Percentiles rank a stretch among this genome's conserved stretches.
Evolutionary conservation across 495 filamentous ascomycete species (phyloP).

Genomic region (Viridothelium virens): DNA sequence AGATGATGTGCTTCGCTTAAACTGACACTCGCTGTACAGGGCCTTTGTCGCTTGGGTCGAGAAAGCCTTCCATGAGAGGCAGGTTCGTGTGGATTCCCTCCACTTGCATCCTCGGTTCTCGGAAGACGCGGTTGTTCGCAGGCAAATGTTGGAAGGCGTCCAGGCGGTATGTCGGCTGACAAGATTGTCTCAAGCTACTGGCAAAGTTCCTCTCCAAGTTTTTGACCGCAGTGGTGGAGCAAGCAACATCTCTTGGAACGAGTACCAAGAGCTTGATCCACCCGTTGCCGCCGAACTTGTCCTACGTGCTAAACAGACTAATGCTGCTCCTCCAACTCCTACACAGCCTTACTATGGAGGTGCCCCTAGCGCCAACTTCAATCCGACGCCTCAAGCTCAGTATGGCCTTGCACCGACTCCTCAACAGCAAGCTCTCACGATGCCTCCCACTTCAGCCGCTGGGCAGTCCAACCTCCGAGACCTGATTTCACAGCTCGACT

Average conservation of each 20-base stretch:
- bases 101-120: conserved; percentile 69
- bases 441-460: conserved; percentile 30
- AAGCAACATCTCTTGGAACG: conserved; percentile 68
- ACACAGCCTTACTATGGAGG: conserved; percentile 10
- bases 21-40: conserved; percentile 32
- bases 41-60: conserved; percentile 80
- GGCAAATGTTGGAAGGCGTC: conserved; percentile 84
- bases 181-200: conserved; percentile 53
- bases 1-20: not conserved
- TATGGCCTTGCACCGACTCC: conserved; percentile 32
- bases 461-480: conserved; percentile 45
- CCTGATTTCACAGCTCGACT: conserved; percentile 59
- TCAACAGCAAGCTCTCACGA: conserved; percentile 36
- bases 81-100: conserved; percentile 66
- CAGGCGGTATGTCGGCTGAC: conserved; percentile 73
- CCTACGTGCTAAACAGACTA: conserved; percentile 58
- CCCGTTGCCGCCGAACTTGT: conserved; percentile 71
- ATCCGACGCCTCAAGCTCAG: conserved; percentile 29
- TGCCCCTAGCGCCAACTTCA: conserved; percentile 20
- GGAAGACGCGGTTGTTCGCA: conserved; percentile 66
- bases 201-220: conserved; percentile 69
- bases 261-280: conserved; percentile 76
- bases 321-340: conserved; percentile 26
- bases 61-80: conserved; percentile 58
- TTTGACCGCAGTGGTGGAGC: conserved; percentile 70